A percentile compares a stretch with the other conserved stretches of the same genome.
Evolutionary conservation across 2,329 filamentous ascomycete species (phyloP).

Genomic region (Phyllosticta capitalensis): DNA sequence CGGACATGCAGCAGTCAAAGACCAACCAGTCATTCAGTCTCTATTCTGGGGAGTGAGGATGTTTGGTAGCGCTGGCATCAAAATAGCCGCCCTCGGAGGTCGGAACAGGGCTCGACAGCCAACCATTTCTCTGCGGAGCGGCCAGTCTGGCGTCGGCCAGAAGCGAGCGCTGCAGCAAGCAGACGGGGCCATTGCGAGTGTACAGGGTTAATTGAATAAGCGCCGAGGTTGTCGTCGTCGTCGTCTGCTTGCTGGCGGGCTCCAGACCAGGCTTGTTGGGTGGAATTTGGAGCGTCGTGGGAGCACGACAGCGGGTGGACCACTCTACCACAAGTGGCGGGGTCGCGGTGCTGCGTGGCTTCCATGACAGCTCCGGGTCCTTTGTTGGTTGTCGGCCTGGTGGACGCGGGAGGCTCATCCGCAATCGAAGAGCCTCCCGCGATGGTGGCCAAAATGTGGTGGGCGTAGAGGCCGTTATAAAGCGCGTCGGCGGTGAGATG

Average conservation of each 20-base stretch:
- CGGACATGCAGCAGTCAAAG: slow-evolving; percentile 31
- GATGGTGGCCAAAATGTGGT: neutral
- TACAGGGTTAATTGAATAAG: neutral
- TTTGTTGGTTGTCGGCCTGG: slow-evolving; percentile 12
- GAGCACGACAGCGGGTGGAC: neutral
- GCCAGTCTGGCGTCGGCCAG: slow-evolving; percentile 26
- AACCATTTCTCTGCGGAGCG: slow-evolving; percentile 28
- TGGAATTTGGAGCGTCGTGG: neutral
- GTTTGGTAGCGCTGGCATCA: slow-evolving; percentile 22
- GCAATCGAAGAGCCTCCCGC: neutral
- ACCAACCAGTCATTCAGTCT: slow-evolving; percentile 33
- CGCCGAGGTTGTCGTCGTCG: neutral
- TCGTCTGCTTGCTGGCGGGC: neutral
- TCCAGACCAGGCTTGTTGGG: neutral
- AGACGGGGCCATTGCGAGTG: slow-evolving; percentile 12
- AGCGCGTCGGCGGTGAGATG: neutral
- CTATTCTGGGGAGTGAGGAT: slow-evolving; percentile 30
- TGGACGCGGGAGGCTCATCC: neutral
- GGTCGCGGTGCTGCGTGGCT: slow-evolving; percentile 15
- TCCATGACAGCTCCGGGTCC: slow-evolving; percentile 19
- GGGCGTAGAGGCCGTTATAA: neutral
- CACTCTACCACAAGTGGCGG: slow-evolving; percentile 12
- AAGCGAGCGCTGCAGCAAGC: slow-evolving; percentile 23
- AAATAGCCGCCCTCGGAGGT: slow-evolving; percentile 29
- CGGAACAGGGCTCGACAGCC: slow-evolving; percentile 26